Evolutionary conservation across 1,139 yeast genomes (phyloP), one percentile per base, ranked within the genome.

Genomic region (Magnusiomyces magnusii): DNA sequence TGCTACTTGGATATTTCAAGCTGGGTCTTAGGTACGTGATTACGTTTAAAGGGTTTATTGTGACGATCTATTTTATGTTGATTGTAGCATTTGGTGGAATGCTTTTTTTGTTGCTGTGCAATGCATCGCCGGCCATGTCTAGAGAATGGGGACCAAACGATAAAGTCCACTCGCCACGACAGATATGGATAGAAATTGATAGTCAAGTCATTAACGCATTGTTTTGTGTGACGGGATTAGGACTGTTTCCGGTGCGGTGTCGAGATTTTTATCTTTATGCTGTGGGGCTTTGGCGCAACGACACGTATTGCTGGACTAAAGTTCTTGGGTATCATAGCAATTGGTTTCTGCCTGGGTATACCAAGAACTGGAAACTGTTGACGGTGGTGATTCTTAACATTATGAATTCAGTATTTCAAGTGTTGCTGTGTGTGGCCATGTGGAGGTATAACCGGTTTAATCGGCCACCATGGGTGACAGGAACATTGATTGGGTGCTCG

Each of bases 61-160:
- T 64, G n/a, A 57, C 63, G 2, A 36, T 64, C 2, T 65, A 65
- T 44, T 59, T 65, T 47, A 36, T 53, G 17, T 61, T 63, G 2
- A 66, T 65, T 15, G 61, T 65, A 42, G 67, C 67, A 1, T 65
- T 63, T 57, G 67, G 67, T n/a, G 67, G 67, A 7, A 65, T 65
- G 67, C 60, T 65, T 9, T 65, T 65, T 53, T 51, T 65, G 34
- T 56, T 65, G 25, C 56, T 65, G 25, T 58, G 61, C 47, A 65
- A 65, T 21, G 67, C 67, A 3, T 63, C 66, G 1, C 67, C 67
- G 9, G 66, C 66, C n/a, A 65, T 65, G 67, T 36, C 62, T 10
- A 53, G 52, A 23, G 63, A 51, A 36, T 64, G 58, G 50, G 66
- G 65, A 23, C 66, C 66, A 5, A 59, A 61, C 53, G 62, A 63